Percentiles rank a stretch among this genome's conserved stretches.
Conservation (phyloP, 176 grass and related monocot genomes). For the Avena eriantha region DNA sequence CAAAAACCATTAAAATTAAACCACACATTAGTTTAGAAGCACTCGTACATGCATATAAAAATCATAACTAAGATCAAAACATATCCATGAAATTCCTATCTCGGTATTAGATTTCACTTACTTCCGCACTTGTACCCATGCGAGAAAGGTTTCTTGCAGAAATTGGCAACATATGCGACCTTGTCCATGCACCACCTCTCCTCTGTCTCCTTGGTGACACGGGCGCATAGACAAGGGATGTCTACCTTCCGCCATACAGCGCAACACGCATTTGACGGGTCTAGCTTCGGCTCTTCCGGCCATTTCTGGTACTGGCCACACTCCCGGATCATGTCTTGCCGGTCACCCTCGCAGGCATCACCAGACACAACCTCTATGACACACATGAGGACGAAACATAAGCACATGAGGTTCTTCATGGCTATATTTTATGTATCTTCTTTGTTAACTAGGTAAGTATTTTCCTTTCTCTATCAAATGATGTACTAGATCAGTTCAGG, state of each 20-base stretch:
- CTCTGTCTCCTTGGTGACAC: neutral
- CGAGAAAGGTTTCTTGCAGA: neutral
- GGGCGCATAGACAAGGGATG: neutral
- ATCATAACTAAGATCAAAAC: neutral
- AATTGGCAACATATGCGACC: neutral
- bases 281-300: neutral
- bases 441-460: neutral
- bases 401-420: neutral
- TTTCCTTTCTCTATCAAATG: too few relatives aligned
- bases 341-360: neutral
- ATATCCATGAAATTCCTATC: neutral
- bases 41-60: neutral
- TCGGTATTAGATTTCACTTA: neutral
- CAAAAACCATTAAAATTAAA: neutral
- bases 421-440: neutral
- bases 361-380: neutral
- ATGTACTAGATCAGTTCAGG: too few relatives aligned
- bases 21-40: neutral
- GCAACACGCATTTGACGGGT: neutral
- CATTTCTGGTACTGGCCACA: neutral
- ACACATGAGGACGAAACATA: neutral
- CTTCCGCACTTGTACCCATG: neutral
- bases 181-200: constrained; percentile 16
- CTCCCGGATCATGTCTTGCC: neutral
- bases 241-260: neutral